Evolutionary conservation across 208 protist species (phyloP), one percentile per base, ranked within the genome.

Genomic region (Trypanosoma scelopori): DNA sequence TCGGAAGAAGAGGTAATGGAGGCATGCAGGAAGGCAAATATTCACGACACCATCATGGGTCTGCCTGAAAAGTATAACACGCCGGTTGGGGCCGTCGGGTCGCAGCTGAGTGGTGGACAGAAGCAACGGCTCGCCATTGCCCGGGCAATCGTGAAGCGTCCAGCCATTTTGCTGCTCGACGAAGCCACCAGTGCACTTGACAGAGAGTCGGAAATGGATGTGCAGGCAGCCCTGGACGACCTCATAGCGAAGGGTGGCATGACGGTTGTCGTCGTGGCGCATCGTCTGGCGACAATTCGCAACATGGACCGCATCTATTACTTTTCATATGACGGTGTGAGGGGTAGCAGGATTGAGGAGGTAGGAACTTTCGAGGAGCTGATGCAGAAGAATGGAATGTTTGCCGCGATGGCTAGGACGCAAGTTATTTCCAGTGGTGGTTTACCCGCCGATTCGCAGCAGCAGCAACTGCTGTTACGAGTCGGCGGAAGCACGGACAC

Each of bases 111-210:
- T 15, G 93, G 91, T 15, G 93, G 93, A 7, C 93, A 97, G 79
- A 94, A 90, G 71, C 93, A 97, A 78, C 85, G 91, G 23, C 76
- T 97, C 37, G 89, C 90, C 42, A 94, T 97, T 62, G 90, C 90
- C 0, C 82, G 93, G 22, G 86, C 84, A 27, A 55, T 97, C 6
- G 70, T 97, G 35, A 82, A 82, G 56, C 59, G 80, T 16, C 82
- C 93, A 9, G 68, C 78, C 37, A 74, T 97, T 45, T 70, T 97
- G 11, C 71, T 96, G 18, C 84, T 97, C 22, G 93, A 97, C 71
- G 93, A 97, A 78, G 91, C 89, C 37, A 97, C 93, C 28, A 89
- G 77, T 30, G 91, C 93, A 37, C 83, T 98, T 5, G 95, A 97
- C 63, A 71, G 81, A 27, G 83, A 90, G 73, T 94, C 78, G 41